Evolutionary conservation across 257 asterid species (phyloP), one percentile per base, ranked within the genome.

Genomic region (Capsicum rhomboideum): DNA sequence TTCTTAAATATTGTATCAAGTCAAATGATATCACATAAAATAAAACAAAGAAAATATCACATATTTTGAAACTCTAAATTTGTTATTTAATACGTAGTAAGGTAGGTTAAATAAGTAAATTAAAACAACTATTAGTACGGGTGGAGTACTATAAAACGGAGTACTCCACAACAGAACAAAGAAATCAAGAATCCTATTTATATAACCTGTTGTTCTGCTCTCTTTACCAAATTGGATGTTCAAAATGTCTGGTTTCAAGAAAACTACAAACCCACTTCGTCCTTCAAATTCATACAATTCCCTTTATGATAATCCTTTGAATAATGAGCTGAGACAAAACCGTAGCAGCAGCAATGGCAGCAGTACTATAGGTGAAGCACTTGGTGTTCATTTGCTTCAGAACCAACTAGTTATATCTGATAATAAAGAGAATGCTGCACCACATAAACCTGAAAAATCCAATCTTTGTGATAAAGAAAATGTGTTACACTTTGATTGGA

Each of bases 221-320:
- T 42, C 85, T 37, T 18, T 14, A n/a, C 69, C 74, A 40, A 55
- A 59, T 34, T 50, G 46, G 23, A 21, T 63, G 0, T 72, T 31
- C 26, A 75, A 61, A 42, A 93, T 92, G 97, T 85, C 92, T 40
- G 88, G 87, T 18, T 87, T 90, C 90, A 92, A 91, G 88, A 91
- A 87, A 88, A 78, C 88, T 82, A 44, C 89, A 10, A 52, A 87
- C 26, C 88, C 92, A 3, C 90, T 89, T 6, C 91, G 91, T 28
- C 86, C 92, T 28, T 91, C 94, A 0, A 89, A 84, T 61, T 91
- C 93, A 0, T 89, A 87, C 88, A 87, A 91, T 53, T 91, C 97
- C 10, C 85, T 89, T 17, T 89, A 90, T 83, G 92, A 93, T 56
- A 92, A 89, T 59, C 98, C 98, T 21, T 92, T 96, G 50, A 92